These are phyloP conservation scores for Globisporangium nunn DNA, from an alignment of 352 stramenopile genomes.

Conservation along the genomic window DNA sequence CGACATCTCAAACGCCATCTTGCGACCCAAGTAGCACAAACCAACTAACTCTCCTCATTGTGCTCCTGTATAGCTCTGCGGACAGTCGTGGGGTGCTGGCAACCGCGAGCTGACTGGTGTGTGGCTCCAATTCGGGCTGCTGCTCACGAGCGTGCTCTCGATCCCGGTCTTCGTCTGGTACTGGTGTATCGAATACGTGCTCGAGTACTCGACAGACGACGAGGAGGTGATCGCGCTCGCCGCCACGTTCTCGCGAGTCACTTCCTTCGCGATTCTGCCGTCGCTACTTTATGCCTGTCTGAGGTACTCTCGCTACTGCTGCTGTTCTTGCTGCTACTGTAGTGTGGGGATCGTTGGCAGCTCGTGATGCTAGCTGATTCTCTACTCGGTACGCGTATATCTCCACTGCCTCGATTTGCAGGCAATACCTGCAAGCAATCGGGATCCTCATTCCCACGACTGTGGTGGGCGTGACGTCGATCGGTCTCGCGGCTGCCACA, in stretches of 20 bases:
- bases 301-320: constrained; percentile 11
- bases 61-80: constrained; percentile 33
- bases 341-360: no score
- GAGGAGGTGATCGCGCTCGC: constrained; percentile 44
- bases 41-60: not conserved
- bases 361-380: not conserved
- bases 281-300: constrained; percentile 54
- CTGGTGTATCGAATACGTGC: constrained; percentile 52
- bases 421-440: constrained; percentile 71
- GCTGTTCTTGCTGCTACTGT: not conserved
- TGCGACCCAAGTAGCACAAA: not conserved
- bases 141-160: constrained; percentile 47
- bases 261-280: constrained; percentile 51
- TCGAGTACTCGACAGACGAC: constrained; percentile 62
- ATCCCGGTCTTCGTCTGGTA: constrained; percentile 64
- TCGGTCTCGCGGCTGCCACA: constrained; percentile 39
- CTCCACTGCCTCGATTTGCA: not conserved
- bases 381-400: not conserved
- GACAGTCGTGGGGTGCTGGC: constrained; percentile 58
- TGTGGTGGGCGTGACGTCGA: constrained; percentile 51
- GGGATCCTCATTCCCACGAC: constrained; percentile 60
- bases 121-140: constrained; percentile 63
- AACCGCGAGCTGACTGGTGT: constrained; percentile 66
- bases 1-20: not conserved
- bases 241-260: constrained; percentile 48